phyloP scores from a whole-genome alignment of 768 basidiomycete genomes.

The Lyophyllum shimeji region DNA sequence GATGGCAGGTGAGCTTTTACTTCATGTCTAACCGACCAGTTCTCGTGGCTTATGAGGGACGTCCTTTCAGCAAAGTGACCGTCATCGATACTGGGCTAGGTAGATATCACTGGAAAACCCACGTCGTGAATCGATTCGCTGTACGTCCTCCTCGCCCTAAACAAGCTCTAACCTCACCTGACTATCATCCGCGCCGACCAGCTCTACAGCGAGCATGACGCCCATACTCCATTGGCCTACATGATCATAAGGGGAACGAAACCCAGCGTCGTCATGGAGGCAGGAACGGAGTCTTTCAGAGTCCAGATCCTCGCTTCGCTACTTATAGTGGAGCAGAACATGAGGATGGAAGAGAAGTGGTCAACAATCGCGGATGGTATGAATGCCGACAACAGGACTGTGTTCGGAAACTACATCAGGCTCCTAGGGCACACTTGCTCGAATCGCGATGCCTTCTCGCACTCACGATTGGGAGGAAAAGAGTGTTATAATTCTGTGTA shows the following conservation, averaged over 20 bases:
- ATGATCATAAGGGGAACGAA: background rate
- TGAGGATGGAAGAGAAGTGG: conserved; percentile 7
- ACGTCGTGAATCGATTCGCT: background rate
- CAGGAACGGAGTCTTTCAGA: conserved; percentile 1
- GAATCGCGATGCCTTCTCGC: no score
- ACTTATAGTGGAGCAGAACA: conserved; percentile 6
- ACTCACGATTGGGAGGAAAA: no score
- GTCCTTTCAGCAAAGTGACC: background rate
- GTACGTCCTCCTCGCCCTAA: background rate
- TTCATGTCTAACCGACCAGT: background rate
- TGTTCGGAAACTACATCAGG: background rate
- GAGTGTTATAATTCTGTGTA: no score
- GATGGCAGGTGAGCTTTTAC: background rate
- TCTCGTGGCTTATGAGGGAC: background rate
- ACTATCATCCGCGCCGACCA: background rate
- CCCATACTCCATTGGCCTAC: background rate
- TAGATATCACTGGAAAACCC: background rate
- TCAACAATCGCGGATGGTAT: conserved; percentile 1
- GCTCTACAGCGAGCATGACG: background rate
- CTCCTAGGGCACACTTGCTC: no score
- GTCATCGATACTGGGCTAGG: background rate
- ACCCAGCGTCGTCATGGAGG: conserved; percentile 5
- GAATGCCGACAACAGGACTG: background rate
- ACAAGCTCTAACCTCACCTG: background rate
- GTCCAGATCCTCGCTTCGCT: conserved; percentile 9